Evolutionary conservation across 2,329 filamentous ascomycete species (phyloP).

Genomic region (Penicillium sp.): DNA sequence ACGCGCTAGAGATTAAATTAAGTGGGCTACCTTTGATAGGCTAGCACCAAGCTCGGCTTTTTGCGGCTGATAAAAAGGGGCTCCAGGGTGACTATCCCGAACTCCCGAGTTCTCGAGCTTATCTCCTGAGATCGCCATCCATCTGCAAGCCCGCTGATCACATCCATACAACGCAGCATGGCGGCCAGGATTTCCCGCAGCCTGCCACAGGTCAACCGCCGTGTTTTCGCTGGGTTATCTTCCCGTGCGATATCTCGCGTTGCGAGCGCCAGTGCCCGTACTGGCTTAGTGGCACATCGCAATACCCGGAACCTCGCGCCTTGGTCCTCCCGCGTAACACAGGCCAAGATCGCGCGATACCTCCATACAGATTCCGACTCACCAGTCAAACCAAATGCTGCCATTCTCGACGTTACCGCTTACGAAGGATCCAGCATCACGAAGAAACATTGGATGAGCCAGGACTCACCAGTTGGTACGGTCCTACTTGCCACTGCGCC

Average conservation of each 20-base stretch:
- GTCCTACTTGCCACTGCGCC: background rate
- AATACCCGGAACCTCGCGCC: background rate
- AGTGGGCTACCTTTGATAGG: no score
- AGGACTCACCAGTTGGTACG: slow-evolving; percentile 4
- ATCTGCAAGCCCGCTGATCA: background rate
- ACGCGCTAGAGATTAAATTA: no score
- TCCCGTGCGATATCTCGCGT: background rate
- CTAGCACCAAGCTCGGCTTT: no score
- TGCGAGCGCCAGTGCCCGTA: background rate
- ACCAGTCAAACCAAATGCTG: background rate
- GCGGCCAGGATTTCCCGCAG: slow-evolving; percentile 5
- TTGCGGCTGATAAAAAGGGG: no score
- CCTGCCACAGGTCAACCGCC: slow-evolving; percentile 6
- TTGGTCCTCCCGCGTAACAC: background rate
- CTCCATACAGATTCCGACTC: slow-evolving; percentile 6
- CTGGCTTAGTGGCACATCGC: background rate
- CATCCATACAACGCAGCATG: background rate
- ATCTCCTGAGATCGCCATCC: background rate
- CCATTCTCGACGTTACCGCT: background rate
- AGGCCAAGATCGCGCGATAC: background rate
- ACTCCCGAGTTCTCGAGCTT: background rate
- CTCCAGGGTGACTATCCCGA: no score
- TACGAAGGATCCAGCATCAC: slow-evolving; percentile 5
- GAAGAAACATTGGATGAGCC: slow-evolving; percentile 11
- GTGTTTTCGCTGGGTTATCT: background rate